Percentiles rank a stretch among this genome's conserved stretches.
Evolutionary conservation across 129 eudicot species (phyloP).

Genomic region (Mikania micrantha): DNA sequence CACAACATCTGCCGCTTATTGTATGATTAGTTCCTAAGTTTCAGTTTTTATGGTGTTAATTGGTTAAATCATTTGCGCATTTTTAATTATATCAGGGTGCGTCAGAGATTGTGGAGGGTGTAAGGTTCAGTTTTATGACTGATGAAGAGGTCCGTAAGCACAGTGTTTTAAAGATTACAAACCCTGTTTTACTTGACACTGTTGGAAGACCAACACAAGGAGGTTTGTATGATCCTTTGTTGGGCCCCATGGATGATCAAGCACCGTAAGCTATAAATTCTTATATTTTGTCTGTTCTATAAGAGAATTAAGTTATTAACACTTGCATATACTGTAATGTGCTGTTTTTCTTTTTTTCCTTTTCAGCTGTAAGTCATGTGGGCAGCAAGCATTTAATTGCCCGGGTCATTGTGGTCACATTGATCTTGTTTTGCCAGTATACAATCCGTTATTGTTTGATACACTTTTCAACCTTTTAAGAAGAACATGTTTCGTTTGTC

Average conservation of each 20-base stretch:
- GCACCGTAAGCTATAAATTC: constrained; percentile 37
- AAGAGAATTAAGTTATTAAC: background rate
- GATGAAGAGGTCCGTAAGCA: constrained; percentile 66
- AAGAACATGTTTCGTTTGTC: constrained; percentile 62
- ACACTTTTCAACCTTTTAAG: constrained; percentile 49
- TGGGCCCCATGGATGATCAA: constrained; percentile 60
- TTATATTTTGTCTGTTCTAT: background rate
- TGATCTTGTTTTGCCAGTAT: constrained; percentile 60
- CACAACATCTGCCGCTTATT: background rate
- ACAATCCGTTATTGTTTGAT: constrained; percentile 68
- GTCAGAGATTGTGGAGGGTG: constrained; percentile 52
- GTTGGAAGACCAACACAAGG: constrained; percentile 57
- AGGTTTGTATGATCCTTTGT: constrained; percentile 78
- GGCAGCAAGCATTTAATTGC: constrained; percentile 51
- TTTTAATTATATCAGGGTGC: constrained; percentile 35
- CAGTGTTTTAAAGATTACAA: constrained; percentile 59
- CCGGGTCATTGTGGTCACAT: constrained; percentile 97
- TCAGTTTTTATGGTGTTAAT: background rate
- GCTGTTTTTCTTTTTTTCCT: background rate
- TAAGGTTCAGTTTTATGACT: constrained; percentile 65
- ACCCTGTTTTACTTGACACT: constrained; percentile 43
- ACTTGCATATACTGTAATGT: background rate
- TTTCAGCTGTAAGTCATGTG: constrained; percentile 77
- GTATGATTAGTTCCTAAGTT: background rate
- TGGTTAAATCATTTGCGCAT: background rate